Evolutionary conservation across 148 eudicot species (phyloP).

Genomic region (Camellia granthamiana): DNA sequence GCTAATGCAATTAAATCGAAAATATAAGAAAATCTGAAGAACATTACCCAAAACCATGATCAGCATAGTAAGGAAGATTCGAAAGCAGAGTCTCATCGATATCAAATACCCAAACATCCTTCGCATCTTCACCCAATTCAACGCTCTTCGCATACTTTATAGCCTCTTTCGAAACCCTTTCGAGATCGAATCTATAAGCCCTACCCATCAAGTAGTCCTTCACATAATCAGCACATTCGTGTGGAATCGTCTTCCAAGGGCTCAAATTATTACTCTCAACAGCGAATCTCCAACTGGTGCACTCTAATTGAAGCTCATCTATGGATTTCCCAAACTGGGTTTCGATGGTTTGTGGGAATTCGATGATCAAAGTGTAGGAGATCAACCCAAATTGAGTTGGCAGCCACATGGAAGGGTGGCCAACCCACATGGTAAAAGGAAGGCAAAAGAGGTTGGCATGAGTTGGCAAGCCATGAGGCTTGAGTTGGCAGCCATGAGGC

Average conservation of each 20-base stretch:
- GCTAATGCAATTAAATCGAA: background rate
- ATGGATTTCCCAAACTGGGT: constrained; percentile 6
- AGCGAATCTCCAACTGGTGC: constrained; percentile 85
- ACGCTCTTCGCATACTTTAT: constrained; percentile 44
- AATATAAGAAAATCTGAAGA: background rate
- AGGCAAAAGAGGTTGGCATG: too few relatives aligned
- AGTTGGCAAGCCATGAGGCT: too few relatives aligned
- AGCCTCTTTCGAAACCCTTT: constrained; percentile 64
- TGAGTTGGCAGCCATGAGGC: too few relatives aligned
- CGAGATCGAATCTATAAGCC: constrained; percentile 60
- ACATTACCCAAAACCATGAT: constrained; percentile 82
- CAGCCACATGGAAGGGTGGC: too few relatives aligned
- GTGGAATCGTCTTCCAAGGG: constrained; percentile 82
- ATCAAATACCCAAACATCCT: constrained; percentile 87
- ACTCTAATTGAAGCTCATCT: constrained; percentile 36
- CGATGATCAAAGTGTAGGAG: too few relatives aligned
- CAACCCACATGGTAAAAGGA: too few relatives aligned
- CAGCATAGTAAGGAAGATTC: constrained; percentile 81
- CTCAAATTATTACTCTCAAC: constrained; percentile 72
- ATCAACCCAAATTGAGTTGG: too few relatives aligned
- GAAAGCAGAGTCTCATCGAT: constrained; percentile 87
- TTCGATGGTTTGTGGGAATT: constrained; percentile 38
- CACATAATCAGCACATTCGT: constrained; percentile 71
- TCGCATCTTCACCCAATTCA: constrained; percentile 49
- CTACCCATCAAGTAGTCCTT: constrained; percentile 52